phyloP scores from a whole-genome alignment of 805 yeast species.

The Schizosaccharomyces cryophilus region DNA sequence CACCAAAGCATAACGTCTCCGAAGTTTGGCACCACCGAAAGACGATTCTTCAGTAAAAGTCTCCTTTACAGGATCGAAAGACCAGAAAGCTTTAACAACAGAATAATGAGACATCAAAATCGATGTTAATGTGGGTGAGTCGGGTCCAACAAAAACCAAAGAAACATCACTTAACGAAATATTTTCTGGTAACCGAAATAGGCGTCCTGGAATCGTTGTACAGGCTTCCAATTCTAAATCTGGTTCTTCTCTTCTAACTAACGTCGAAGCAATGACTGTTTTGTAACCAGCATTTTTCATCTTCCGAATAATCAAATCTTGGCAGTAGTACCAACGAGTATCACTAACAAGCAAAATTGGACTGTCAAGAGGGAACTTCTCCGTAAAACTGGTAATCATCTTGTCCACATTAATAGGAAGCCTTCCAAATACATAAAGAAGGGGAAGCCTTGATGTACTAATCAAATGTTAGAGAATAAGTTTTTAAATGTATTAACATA shows the following conservation, averaged over 20 bases:
- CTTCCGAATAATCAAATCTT: not conserved
- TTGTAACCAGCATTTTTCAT: not conserved
- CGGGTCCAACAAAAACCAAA: slow-evolving; percentile 45
- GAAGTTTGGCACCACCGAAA: slow-evolving; percentile 34
- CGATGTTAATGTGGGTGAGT: slow-evolving; percentile 24
- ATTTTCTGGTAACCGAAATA: not conserved
- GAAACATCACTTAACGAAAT: slow-evolving; percentile 13
- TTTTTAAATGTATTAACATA: not conserved
- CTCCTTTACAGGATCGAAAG: slow-evolving; percentile 26
- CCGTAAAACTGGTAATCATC: slow-evolving; percentile 20
- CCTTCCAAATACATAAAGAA: slow-evolving; percentile 56
- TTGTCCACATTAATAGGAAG: slow-evolving; percentile 26
- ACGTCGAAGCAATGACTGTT: not conserved
- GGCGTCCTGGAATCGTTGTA: not conserved
- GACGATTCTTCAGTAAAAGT: slow-evolving; percentile 6
- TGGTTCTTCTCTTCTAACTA: not conserved
- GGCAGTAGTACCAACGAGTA: not conserved
- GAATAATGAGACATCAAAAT: slow-evolving; percentile 1
- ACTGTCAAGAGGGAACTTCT: slow-evolving; percentile 18
- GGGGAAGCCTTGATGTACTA: slow-evolving; percentile 36
- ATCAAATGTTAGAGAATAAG: not conserved
- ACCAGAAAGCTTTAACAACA: slow-evolving; percentile 39
- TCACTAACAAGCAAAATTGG: slow-evolving; percentile 17
- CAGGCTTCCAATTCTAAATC: not conserved
- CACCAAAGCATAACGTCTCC: slow-evolving; percentile 67